phyloP scores from a whole-genome alignment of 2,329 filamentous ascomycete genomes.

The Sporothrix brasiliensis region DNA sequence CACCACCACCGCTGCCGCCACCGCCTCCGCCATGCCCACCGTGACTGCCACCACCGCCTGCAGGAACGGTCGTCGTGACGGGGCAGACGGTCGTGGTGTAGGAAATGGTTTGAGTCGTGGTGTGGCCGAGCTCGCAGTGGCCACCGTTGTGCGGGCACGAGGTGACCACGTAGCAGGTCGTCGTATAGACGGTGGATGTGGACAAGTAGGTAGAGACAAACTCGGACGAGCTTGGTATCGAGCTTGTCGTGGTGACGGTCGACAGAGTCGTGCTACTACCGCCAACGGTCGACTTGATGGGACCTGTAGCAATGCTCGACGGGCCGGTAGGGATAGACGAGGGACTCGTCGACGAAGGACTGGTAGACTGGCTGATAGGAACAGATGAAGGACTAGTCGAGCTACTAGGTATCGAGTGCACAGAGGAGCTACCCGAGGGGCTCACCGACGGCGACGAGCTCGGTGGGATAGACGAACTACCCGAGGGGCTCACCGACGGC shows the following conservation, averaged over 20 bases:
- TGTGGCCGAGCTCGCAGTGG: constrained; percentile 37
- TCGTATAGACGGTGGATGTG: constrained; percentile 38
- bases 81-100: constrained; percentile 49
- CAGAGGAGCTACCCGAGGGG: not conserved
- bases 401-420: not conserved
- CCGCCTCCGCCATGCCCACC: not conserved
- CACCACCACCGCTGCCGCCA: not conserved
- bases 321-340: not conserved
- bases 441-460: not conserved
- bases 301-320: not conserved
- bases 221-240: not conserved
- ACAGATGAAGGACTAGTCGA: not conserved
- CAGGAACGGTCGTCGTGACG: constrained; percentile 40
- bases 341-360: not conserved
- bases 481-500: not conserved
- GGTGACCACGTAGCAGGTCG: constrained; percentile 39
- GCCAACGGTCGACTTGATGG: not conserved
- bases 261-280: not conserved
- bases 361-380: not conserved
- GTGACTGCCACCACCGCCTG: not conserved
- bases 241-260: not conserved
- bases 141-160: constrained; percentile 38
- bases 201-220: constrained; percentile 25
- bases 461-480: not conserved
- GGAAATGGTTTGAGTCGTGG: constrained; percentile 40